Evolutionary conservation across 2,329 filamentous ascomycete genomes (phyloP).

Genomic region (Nemania serpens): DNA sequence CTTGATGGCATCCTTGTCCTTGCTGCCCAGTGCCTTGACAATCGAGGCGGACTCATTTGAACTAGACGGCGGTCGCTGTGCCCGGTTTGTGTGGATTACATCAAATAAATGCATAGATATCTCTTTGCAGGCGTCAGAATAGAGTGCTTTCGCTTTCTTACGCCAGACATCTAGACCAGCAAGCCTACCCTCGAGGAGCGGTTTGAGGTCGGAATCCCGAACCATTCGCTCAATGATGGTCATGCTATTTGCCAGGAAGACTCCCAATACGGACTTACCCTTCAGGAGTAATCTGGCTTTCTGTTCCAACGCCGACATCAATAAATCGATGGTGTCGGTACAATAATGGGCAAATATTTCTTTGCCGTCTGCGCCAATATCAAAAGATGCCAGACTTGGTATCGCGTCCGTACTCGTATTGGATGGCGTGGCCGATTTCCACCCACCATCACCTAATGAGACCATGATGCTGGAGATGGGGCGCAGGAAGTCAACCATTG

Average conservation of each 20-base stretch:
- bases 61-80: conserved; percentile 72
- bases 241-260: conserved; percentile 89
- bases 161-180: conserved; percentile 78
- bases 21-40: conserved; percentile 80
- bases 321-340: conserved; percentile 81
- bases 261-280: conserved; percentile 77
- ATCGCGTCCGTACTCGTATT: conserved; percentile 65
- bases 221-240: conserved; percentile 85
- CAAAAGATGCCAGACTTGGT: conserved; percentile 77
- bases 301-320: conserved; percentile 75
- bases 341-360: conserved; percentile 91
- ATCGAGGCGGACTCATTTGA: conserved; percentile 82
- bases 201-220: conserved; percentile 75
- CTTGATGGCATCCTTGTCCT: conserved; percentile 96
- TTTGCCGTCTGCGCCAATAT: conserved; percentile 85
- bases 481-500: conserved; percentile 83
- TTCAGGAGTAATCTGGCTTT: conserved; percentile 76
- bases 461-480: conserved; percentile 90
- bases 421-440: conserved; percentile 63
- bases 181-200: conserved; percentile 70
- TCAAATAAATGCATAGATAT: conserved; percentile 84
- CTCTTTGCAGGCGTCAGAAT: conserved; percentile 87
- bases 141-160: conserved; percentile 81
- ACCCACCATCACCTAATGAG: conserved; percentile 90
- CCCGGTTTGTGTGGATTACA: conserved; percentile 85